Conservation (phyloP, 768 basidiomycete genomes). For the Gloeophyllum trabeum region DNA sequence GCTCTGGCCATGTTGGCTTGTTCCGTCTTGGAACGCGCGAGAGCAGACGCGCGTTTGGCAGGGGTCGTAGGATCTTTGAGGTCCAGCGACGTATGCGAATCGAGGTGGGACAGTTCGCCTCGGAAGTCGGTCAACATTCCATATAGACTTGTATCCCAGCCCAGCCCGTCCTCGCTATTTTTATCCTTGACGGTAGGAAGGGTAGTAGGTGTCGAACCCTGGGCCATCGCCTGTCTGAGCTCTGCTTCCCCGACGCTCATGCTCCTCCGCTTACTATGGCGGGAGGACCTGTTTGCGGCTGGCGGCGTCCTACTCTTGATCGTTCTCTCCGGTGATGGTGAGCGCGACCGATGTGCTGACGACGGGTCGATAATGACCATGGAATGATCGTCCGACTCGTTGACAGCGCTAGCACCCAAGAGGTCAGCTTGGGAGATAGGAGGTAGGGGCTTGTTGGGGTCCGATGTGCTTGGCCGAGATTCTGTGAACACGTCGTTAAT, state of each 20-base stretch:
- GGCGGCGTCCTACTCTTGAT: conserved; percentile 10
- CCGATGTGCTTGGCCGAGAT: conserved; percentile 14
- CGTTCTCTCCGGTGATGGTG: conserved; percentile 13
- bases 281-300: conserved; percentile 15
- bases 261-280: conserved; percentile 45
- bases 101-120: conserved; percentile 59
- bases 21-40: conserved; percentile 25
- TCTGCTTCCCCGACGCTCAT: conserved; percentile 66
- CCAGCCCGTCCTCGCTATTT: conserved; percentile 18
- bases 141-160: conserved; percentile 38
- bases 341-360: conserved; percentile 12
- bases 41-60: conserved; percentile 25
- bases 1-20: conserved; percentile 1
- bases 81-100: conserved; percentile 44
- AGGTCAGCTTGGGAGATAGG: conserved; percentile 31
- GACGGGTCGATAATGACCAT: conserved; percentile 45
- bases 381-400: conserved; percentile 41
- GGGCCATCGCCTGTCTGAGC: conserved; percentile 29
- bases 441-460: conserved; percentile 54
- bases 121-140: conserved; percentile 66
- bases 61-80: conserved; percentile 58
- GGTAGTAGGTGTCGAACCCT: conserved; percentile 24
- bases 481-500: conserved; percentile 40
- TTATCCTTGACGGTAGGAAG: conserved; percentile 25
- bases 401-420: conserved; percentile 24